Conservation (phyloP, 2,329 filamentous ascomycete genomes). For the Cordyceps sp. region DNA sequence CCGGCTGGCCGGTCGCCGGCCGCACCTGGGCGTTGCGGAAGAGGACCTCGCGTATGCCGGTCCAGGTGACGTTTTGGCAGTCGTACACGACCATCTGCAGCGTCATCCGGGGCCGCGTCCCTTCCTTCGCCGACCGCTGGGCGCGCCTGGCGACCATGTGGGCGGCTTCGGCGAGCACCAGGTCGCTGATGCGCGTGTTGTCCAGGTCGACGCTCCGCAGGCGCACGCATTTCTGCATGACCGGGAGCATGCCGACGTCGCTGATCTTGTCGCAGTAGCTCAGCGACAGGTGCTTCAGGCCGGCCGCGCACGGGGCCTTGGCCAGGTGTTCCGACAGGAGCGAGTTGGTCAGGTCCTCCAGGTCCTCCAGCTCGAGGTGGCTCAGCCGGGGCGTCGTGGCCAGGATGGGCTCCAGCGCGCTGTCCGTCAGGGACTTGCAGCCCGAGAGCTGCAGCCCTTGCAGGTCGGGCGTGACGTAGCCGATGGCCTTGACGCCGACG, state of each 20-base stretch:
- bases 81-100: slow-evolving; percentile 76
- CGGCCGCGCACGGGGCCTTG: slow-evolving; percentile 54
- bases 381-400: slow-evolving; percentile 62
- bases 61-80: slow-evolving; percentile 85
- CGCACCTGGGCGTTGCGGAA: slow-evolving; percentile 67
- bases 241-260: slow-evolving; percentile 67
- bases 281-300: slow-evolving; percentile 66
- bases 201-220: slow-evolving; percentile 71
- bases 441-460: slow-evolving; percentile 74
- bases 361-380: slow-evolving; percentile 79
- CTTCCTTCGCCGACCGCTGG: slow-evolving; percentile 20
- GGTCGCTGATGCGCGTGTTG: slow-evolving; percentile 80
- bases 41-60: slow-evolving; percentile 72
- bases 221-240: slow-evolving; percentile 57
- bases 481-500: slow-evolving; percentile 51
- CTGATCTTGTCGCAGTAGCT: slow-evolving; percentile 80
- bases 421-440: slow-evolving; percentile 58
- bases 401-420: slow-evolving; percentile 54
- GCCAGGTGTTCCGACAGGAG: slow-evolving; percentile 58
- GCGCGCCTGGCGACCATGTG: slow-evolving; percentile 56
- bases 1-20: slow-evolving; percentile 24
- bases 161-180: slow-evolving; percentile 72
- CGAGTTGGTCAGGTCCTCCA: slow-evolving; percentile 59
- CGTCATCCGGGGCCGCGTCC: slow-evolving; percentile 36
- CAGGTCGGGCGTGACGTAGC: slow-evolving; percentile 58